Evolutionary conservation across 2,329 filamentous ascomycete species (phyloP).

Genomic region (Stagonosporopsis cucurbitacearum): DNA sequence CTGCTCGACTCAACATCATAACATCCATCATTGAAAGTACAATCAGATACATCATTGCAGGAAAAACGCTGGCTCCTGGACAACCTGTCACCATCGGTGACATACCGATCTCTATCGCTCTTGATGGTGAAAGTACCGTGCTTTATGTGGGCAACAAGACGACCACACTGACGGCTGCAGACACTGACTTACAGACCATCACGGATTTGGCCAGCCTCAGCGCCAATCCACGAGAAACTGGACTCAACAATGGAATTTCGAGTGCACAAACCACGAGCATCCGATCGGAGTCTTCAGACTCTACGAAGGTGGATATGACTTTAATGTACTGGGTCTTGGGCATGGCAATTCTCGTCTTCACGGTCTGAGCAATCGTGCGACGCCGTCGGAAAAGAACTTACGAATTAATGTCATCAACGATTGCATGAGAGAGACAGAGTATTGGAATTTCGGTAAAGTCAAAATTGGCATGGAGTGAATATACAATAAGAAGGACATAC

Average conservation of each 20-base stretch:
- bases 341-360: not conserved
- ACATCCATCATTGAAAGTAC: constrained; percentile 23
- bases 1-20: constrained; percentile 6
- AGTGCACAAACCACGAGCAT: not conserved
- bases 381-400: too few relatives aligned
- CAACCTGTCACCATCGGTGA: constrained; percentile 25
- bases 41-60: constrained; percentile 23
- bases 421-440: too few relatives aligned
- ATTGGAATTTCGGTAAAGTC: too few relatives aligned
- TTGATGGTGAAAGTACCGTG: constrained; percentile 14
- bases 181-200: not conserved
- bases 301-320: not conserved
- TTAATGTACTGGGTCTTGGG: not conserved
- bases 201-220: constrained; percentile 1
- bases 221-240: not conserved
- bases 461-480: not conserved
- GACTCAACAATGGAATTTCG: not conserved
- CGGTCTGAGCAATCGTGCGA: not conserved
- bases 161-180: constrained; percentile 18
- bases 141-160: constrained; percentile 24
- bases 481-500: too few relatives aligned
- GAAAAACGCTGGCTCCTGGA: constrained; percentile 27
- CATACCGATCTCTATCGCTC: constrained; percentile 22
- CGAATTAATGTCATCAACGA: too few relatives aligned
- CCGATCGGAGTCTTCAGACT: not conserved